Conservation (phyloP, 129 eudicot genomes). For the Dittrichia graveolens region DNA sequence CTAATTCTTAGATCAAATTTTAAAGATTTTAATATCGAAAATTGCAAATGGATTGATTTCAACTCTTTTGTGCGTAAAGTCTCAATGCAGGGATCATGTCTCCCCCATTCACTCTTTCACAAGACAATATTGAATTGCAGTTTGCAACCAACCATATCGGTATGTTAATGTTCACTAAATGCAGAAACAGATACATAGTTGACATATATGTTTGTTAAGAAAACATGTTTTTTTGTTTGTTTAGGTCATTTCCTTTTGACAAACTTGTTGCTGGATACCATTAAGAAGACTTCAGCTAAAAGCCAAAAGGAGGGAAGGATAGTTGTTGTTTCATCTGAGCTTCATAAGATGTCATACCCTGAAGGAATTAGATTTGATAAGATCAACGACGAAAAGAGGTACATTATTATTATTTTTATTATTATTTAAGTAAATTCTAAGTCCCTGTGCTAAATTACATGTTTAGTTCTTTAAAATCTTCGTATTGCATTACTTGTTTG, state of each 20-base stretch:
- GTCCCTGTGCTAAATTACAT: too few species aligned
- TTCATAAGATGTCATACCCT: constrained; percentile 50
- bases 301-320: constrained; percentile 83
- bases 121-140: constrained; percentile 79
- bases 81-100: constrained; percentile 91
- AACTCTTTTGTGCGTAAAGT: constrained; percentile 38
- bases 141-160: constrained; percentile 86
- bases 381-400: constrained; percentile 74
- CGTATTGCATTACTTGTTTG: too few species aligned
- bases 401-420: background rate
- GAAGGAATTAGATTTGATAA: constrained; percentile 87
- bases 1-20: background rate
- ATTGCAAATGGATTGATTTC: background rate
- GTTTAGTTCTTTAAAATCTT: too few species aligned
- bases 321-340: constrained; percentile 71
- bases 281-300: constrained; percentile 69
- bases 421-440: too few species aligned
- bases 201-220: background rate
- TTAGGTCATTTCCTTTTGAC: constrained; percentile 87
- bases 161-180: constrained; percentile 1
- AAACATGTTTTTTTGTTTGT: constrained; percentile 3
- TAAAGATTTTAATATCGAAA: background rate
- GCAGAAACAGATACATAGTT: background rate
- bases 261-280: constrained; percentile 71
- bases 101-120: constrained; percentile 66